These are phyloP conservation scores for Wickerhamiella parazyma DNA, from an alignment of 805 yeast genomes.

Conservation along the genomic window DNA sequence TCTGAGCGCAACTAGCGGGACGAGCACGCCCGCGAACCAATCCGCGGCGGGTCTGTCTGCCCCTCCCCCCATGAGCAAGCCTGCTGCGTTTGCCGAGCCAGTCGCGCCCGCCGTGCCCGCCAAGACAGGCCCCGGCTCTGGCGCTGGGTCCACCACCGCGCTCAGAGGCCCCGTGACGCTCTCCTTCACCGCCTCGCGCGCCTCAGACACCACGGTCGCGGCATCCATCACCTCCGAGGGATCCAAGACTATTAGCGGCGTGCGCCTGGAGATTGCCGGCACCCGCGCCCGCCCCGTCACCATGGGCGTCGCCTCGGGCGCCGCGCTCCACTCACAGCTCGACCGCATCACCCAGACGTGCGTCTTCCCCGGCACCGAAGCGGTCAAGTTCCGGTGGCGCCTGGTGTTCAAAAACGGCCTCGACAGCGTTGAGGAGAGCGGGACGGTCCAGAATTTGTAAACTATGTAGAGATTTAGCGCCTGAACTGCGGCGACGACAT, in stretches of 20 bases:
- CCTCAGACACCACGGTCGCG: slow-evolving; percentile 31
- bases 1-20: too few relatives aligned
- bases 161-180: slow-evolving; percentile 33
- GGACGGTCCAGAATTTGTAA: not conserved
- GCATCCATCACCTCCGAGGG: slow-evolving; percentile 41
- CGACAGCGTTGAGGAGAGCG: slow-evolving; percentile 18
- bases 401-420: slow-evolving; percentile 41
- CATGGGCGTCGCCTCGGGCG: slow-evolving; percentile 50
- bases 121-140: too few relatives aligned
- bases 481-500: not conserved
- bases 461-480: not conserved
- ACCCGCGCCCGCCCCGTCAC: slow-evolving; percentile 48
- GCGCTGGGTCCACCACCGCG: not conserved
- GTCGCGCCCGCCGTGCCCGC: slow-evolving; percentile 13
- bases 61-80: slow-evolving; percentile 6
- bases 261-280: slow-evolving; percentile 55
- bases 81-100: slow-evolving; percentile 14
- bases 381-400: slow-evolving; percentile 68
- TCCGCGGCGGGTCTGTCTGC: slow-evolving; percentile 13
- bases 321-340: slow-evolving; percentile 35
- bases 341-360: slow-evolving; percentile 44
- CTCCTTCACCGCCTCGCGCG: slow-evolving; percentile 32
- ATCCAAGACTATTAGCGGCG: slow-evolving; percentile 32
- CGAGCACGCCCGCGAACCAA: slow-evolving; percentile 14
- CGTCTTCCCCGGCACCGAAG: slow-evolving; percentile 23